A percentile compares a stretch with the other conserved stretches of the same genome.
Evolutionary conservation across 2,329 filamentous ascomycete species (phyloP).

Genomic region (Aspergillus sp.): DNA sequence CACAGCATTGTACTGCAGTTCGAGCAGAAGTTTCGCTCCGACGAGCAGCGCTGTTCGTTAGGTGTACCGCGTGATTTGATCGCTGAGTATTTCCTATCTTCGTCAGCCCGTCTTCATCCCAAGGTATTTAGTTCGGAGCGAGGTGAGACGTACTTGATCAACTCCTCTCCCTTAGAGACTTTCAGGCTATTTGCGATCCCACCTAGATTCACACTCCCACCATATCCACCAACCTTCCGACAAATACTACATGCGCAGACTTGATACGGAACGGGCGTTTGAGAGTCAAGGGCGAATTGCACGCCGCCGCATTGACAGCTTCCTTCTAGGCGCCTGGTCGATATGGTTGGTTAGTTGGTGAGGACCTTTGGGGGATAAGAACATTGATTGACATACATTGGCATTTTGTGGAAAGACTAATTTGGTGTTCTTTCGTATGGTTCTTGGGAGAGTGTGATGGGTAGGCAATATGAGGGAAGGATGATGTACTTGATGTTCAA

Average conservation of each 20-base stretch:
- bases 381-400: slow-evolving; percentile 11
- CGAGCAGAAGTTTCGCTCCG: slow-evolving; percentile 43
- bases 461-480: not conserved
- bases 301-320: slow-evolving; percentile 45
- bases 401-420: slow-evolving; percentile 9
- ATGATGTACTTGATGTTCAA: not conserved
- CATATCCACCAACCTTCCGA: slow-evolving; percentile 42
- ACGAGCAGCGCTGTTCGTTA: slow-evolving; percentile 32
- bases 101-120: not conserved
- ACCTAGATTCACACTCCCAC: slow-evolving; percentile 42
- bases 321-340: slow-evolving; percentile 40
- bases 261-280: slow-evolving; percentile 44
- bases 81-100: slow-evolving; percentile 38
- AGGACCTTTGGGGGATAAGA: not conserved
- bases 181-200: slow-evolving; percentile 38
- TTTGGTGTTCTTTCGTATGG: not conserved
- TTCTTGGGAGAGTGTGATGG: not conserved
- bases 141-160: slow-evolving; percentile 29
- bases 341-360: slow-evolving; percentile 4
- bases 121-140: not conserved
- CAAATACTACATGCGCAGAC: slow-evolving; percentile 46
- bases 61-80: slow-evolving; percentile 39
- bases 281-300: slow-evolving; percentile 41
- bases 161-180: slow-evolving; percentile 35
- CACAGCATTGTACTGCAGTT: slow-evolving; percentile 44